A percentile compares a stretch with the other conserved stretches of the same genome.
These are phyloP conservation scores for Scedosporium aurantiacum DNA, from an alignment of 2,329 filamentous ascomycete genomes.

Conservation along the genomic window DNA sequence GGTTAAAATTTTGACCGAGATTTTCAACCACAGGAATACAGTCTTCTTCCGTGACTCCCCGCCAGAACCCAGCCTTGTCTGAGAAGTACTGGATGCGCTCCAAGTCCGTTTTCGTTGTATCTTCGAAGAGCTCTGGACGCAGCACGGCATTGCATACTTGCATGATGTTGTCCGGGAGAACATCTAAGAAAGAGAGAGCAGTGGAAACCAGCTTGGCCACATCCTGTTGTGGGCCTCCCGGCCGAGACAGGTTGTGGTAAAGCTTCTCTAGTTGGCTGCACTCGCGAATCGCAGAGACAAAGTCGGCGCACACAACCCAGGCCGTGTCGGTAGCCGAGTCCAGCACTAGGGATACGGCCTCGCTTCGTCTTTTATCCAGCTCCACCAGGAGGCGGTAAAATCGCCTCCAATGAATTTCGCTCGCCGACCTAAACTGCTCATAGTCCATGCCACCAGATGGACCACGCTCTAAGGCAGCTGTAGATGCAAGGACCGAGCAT, in stretches of 20 bases:
- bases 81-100: slow-evolving; percentile 71
- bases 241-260: slow-evolving; percentile 50
- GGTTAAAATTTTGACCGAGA: slow-evolving; percentile 55
- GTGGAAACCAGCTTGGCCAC: slow-evolving; percentile 56
- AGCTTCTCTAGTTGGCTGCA: slow-evolving; percentile 71
- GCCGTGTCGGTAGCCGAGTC: slow-evolving; percentile 61
- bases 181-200: slow-evolving; percentile 57
- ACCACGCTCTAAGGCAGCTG: slow-evolving; percentile 52
- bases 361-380: slow-evolving; percentile 74
- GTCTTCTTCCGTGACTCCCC: slow-evolving; percentile 73
- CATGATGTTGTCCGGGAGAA: slow-evolving; percentile 57
- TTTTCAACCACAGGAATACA: slow-evolving; percentile 57
- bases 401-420: slow-evolving; percentile 76
- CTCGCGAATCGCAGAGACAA: slow-evolving; percentile 65
- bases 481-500: slow-evolving; percentile 58
- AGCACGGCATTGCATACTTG: slow-evolving; percentile 58
- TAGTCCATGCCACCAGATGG: slow-evolving; percentile 60
- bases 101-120: slow-evolving; percentile 56
- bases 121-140: slow-evolving; percentile 62
- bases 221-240: slow-evolving; percentile 41
- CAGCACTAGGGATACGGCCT: slow-evolving; percentile 66
- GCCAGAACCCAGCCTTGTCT: slow-evolving; percentile 65
- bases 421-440: slow-evolving; percentile 59
- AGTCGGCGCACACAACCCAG: slow-evolving; percentile 78
- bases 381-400: slow-evolving; percentile 81